phyloP scores from a whole-genome alignment of 306 rosid species.

The Cicer yamashitae region DNA sequence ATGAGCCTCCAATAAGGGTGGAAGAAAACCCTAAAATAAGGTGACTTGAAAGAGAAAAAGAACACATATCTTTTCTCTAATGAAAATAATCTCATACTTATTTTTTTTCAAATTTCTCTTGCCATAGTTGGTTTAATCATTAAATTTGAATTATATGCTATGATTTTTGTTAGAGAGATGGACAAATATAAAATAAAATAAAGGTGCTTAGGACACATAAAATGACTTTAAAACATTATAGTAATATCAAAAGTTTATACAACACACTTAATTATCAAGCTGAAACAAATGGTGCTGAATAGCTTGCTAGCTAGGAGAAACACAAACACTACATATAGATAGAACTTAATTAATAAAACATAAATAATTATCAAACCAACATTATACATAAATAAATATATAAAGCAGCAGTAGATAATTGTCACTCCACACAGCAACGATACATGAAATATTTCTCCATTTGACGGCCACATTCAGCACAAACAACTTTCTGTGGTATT shows the following conservation, averaged over 20 bases:
- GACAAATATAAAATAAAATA: background rate
- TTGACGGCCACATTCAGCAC: conserved; percentile 84
- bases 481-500: conserved; percentile 71
- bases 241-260: background rate
- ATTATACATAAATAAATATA: background rate
- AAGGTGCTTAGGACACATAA: background rate
- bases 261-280: conserved; percentile 36
- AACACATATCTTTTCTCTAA: no score
- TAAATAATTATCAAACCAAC: conserved; percentile 19
- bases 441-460: conserved; percentile 94
- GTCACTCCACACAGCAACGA: conserved; percentile 73
- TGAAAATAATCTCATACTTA: no score
- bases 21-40: no score
- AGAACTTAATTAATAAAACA: background rate
- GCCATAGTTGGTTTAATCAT: no score
- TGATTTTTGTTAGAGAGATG: background rate
- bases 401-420: background rate
- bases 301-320: background rate
- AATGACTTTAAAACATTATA: conserved; percentile 4
- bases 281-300: conserved; percentile 23
- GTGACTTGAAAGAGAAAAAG: no score
- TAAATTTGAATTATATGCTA: no score
- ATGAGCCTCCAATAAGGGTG: no score
- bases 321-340: conserved; percentile 24
- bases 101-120: no score